Evolutionary conservation across 164 flowering plant species (phyloP), one percentile per base, ranked within the genome.

Genomic region (Aristolochia fimbriata): DNA sequence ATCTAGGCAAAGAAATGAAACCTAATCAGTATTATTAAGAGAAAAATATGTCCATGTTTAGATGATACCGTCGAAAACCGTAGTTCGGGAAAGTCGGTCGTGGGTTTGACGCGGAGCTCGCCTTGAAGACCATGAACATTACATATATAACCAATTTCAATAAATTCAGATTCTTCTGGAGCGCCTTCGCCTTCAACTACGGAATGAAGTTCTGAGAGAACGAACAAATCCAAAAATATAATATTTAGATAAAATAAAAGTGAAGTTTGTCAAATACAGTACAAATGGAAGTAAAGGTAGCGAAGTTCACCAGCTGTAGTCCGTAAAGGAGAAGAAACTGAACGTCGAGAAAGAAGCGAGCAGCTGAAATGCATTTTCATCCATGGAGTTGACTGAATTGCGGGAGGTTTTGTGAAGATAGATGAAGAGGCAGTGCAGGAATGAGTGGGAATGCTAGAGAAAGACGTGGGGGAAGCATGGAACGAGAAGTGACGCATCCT

Each of bases 51-150:
- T 30, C 43, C 43, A 3, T 1, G 43, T 3, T 37, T 10, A 37
- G 43, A 37, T 37, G 63, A 50, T 75, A 90, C 97, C 84, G 72
- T 61, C 15, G 84, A 72, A 74, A 88, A 81, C 17, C 98, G 81
- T 70, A 91, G 45, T 54, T 87, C 93, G 37, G 92, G 88, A 71
- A 89, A 89, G 71, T 71, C 96, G 51, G 96, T 87, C 69, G 20
- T 75, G 52, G 91, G 77, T 63, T 83, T 89, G 15, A 92, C 81
- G 15, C 84, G 81, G 58, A 89, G 53, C 74, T 89, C 96, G 57
- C 98, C 98, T 60, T 82, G 79, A 63, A 89, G 77, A 51, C 98
- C 96, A 78, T 87, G 96, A 62, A 75, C 83, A 63, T 74, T 71
- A 33, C 67, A 75, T 54, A 92, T 65, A 55, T 80, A 82, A 50